Conservation (phyloP, 306 rosid species). For the Trichosanthes cucumerina region DNA sequence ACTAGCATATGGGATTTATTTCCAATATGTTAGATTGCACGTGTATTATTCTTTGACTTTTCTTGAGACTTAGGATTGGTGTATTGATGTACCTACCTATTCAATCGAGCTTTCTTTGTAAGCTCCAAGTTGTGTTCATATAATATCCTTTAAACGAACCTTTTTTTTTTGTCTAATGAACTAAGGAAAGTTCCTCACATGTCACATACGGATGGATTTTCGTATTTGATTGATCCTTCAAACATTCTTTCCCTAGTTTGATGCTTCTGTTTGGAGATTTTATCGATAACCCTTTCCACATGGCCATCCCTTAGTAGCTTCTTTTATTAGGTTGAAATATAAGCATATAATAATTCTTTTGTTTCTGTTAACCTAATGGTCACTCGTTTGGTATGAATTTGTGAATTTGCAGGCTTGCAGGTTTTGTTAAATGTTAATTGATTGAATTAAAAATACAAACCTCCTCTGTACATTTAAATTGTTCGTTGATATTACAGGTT, state of each 20-base stretch:
- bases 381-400: background rate
- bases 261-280: background rate
- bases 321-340: background rate
- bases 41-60: background rate
- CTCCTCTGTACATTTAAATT: background rate
- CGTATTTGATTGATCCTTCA: background rate
- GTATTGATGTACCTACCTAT: background rate
- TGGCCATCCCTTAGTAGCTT: background rate
- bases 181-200: background rate
- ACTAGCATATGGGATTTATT: background rate
- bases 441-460: background rate
- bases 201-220: background rate
- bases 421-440: background rate
- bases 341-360: background rate
- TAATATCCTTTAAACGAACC: background rate
- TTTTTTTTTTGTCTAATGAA: background rate
- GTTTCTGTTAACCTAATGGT: too few species aligned
- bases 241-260: background rate
- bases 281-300: too few species aligned
- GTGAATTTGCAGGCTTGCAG: background rate
- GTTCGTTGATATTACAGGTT: background rate
- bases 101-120: background rate
- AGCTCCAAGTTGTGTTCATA: background rate
- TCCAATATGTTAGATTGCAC: background rate
- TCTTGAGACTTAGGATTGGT: background rate